A percentile compares a stretch with the other conserved stretches of the same genome.
Evolutionary conservation across 768 basidiomycete species (phyloP).

Genomic region (Chalciporus pseudorubinellus): DNA sequence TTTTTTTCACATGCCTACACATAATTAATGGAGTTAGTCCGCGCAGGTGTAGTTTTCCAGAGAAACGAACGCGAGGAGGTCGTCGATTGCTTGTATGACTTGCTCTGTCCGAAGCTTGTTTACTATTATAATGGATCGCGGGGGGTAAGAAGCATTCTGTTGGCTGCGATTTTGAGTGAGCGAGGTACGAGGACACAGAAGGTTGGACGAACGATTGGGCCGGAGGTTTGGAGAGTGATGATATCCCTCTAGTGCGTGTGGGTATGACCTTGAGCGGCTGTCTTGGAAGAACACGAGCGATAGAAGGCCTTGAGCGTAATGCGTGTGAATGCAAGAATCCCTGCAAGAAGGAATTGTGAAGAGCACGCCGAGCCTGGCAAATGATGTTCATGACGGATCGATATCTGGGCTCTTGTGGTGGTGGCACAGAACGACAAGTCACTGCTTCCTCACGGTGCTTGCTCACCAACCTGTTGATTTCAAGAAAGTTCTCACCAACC

Average conservation of each 20-base stretch:
- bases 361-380: constrained; percentile 18
- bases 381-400: constrained; percentile 18
- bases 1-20: constrained; percentile 52
- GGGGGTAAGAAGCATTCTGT: constrained; percentile 35
- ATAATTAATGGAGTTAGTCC: constrained; percentile 1
- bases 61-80: constrained; percentile 60
- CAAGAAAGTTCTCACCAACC: background rate
- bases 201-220: constrained; percentile 22
- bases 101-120: constrained; percentile 79
- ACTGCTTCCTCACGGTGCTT: constrained; percentile 7
- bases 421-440: constrained; percentile 2
- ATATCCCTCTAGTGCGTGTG: constrained; percentile 13
- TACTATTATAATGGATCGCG: constrained; percentile 68
- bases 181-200: constrained; percentile 3
- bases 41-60: background rate
- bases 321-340: constrained; percentile 2
- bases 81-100: constrained; percentile 72
- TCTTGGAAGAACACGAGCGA: background rate
- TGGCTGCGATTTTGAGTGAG: constrained; percentile 30
- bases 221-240: constrained; percentile 5
- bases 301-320: constrained; percentile 3
- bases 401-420: background rate
- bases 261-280: background rate
- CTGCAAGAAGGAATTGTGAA: constrained; percentile 22
- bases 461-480: background rate